Percentiles rank a stretch among this genome's conserved stretches.
Evolutionary conservation across 2,329 filamentous ascomycete species (phyloP).

Genomic region (Dactylellina drechsleri): DNA sequence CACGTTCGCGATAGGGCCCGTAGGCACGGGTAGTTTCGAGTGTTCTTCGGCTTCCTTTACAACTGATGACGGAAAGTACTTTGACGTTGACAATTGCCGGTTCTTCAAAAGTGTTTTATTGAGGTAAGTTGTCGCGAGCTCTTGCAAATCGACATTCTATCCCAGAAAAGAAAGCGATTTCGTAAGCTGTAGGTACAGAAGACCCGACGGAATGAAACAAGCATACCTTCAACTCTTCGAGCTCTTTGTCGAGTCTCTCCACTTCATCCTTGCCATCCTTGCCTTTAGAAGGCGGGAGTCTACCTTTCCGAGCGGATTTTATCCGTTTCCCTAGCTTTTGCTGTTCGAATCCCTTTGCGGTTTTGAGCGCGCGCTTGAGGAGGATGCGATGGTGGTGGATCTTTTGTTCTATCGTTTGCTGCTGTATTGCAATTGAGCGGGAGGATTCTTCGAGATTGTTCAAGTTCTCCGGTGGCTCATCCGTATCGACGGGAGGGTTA

Average conservation of each 20-base stretch:
- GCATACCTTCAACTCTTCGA: constrained; percentile 64
- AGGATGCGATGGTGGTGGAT: constrained; percentile 46
- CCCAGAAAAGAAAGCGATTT: constrained; percentile 7
- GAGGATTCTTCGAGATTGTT: constrained; percentile 28
- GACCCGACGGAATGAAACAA: neutral
- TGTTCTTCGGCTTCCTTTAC: constrained; percentile 59
- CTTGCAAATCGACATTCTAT: constrained; percentile 64
- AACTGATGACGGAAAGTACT: constrained; percentile 62
- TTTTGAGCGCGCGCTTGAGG: constrained; percentile 71
- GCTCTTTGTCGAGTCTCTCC: constrained; percentile 72
- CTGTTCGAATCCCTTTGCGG: constrained; percentile 78
- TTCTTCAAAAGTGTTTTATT: constrained; percentile 66
- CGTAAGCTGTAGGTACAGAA: constrained; percentile 1
- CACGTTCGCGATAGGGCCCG: constrained; percentile 64
- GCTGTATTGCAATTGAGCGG: constrained; percentile 49
- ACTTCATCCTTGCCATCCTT: constrained; percentile 64
- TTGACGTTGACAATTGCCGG: constrained; percentile 65
- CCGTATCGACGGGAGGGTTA: neutral
- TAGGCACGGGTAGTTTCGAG: constrained; percentile 44
- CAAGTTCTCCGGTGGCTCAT: neutral
- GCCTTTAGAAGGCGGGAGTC: constrained; percentile 49
- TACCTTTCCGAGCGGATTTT: constrained; percentile 62
- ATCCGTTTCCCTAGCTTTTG: constrained; percentile 74
- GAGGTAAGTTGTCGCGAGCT: constrained; percentile 65
- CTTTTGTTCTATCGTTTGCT: constrained; percentile 45